Evolutionary conservation across 768 basidiomycete species (phyloP).

Genomic region (Tubosaeta sp.): DNA sequence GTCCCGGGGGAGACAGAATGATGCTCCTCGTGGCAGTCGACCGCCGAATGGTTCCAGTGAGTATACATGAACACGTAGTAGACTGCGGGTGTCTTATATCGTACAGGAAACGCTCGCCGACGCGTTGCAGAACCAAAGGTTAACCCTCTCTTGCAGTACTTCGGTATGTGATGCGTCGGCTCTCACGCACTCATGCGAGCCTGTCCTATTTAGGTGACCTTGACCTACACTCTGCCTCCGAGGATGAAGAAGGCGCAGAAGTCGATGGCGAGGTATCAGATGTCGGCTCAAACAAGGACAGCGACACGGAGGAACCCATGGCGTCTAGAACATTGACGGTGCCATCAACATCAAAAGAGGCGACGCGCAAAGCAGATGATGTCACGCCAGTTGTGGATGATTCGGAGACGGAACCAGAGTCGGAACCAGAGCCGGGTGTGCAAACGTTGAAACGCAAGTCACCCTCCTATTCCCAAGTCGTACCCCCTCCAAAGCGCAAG

Average conservation of each 20-base stretch:
- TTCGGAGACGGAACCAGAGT: slow-evolving; percentile 34
- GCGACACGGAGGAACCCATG: slow-evolving; percentile 18
- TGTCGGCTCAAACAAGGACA: slow-evolving; percentile 19
- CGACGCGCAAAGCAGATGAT: background rate
- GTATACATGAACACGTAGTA: background rate
- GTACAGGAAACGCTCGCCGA: slow-evolving; percentile 1
- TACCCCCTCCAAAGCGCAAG: slow-evolving; percentile 16
- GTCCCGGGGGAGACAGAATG: slow-evolving; percentile 12
- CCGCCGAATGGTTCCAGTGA: slow-evolving; percentile 12
- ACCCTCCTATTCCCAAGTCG: slow-evolving; percentile 10
- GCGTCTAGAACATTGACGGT: slow-evolving; percentile 23
- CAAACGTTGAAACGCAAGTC: slow-evolving; percentile 23
- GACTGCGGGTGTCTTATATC: background rate
- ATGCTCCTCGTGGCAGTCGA: slow-evolving; percentile 1
- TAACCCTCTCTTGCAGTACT: slow-evolving; percentile 49
- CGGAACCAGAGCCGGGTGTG: slow-evolving; percentile 14
- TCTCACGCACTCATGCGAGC: background rate
- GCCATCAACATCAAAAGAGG: slow-evolving; percentile 9
- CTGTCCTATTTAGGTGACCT: slow-evolving; percentile 33
- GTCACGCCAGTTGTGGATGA: slow-evolving; percentile 10
- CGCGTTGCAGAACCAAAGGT: slow-evolving; percentile 2
- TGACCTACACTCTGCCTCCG: slow-evolving; percentile 51
- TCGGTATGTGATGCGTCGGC: slow-evolving; percentile 33
- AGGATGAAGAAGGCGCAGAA: slow-evolving; percentile 28
- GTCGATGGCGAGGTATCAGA: slow-evolving; percentile 20